Evolutionary conservation across 768 basidiomycete genomes (phyloP).

Genomic region (Boletellus emodensis): DNA sequence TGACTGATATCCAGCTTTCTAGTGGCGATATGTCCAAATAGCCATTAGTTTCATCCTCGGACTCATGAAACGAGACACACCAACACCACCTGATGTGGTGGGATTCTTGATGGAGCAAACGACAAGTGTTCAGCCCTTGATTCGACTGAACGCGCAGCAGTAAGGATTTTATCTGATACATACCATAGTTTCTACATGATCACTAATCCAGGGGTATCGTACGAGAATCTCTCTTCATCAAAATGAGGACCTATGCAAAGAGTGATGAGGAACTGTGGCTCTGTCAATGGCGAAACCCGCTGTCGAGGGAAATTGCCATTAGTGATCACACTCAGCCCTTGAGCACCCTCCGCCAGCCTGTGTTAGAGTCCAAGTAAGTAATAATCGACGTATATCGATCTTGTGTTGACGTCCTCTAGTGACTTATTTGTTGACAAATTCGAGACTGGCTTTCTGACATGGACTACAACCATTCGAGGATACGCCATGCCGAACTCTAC

Average conservation of each 20-base stretch:
- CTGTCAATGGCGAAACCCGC: conserved; percentile 66
- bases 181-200: background rate
- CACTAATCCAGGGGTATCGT: conserved; percentile 51
- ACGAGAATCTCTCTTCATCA: conserved; percentile 63
- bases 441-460: conserved; percentile 73
- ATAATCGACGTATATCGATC: background rate
- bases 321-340: conserved; percentile 49
- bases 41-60: conserved; percentile 58
- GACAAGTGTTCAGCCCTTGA: conserved; percentile 67
- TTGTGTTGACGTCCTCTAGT: conserved; percentile 22
- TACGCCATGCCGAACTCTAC: conserved; percentile 40
- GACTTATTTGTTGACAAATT: conserved; percentile 69
- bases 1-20: conserved; percentile 11
- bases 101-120: conserved; percentile 63
- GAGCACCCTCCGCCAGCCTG: conserved; percentile 40
- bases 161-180: conserved; percentile 24
- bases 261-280: conserved; percentile 67
- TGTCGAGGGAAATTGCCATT: conserved; percentile 45
- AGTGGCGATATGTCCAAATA: conserved; percentile 84
- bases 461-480: conserved; percentile 61
- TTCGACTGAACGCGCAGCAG: conserved; percentile 64
- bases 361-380: conserved; percentile 36
- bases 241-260: conserved; percentile 69
- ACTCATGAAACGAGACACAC: conserved; percentile 60
- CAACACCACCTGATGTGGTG: conserved; percentile 49